Conservation (phyloP, 345 rosid genomes). For the Alliaria petiolata region DNA sequence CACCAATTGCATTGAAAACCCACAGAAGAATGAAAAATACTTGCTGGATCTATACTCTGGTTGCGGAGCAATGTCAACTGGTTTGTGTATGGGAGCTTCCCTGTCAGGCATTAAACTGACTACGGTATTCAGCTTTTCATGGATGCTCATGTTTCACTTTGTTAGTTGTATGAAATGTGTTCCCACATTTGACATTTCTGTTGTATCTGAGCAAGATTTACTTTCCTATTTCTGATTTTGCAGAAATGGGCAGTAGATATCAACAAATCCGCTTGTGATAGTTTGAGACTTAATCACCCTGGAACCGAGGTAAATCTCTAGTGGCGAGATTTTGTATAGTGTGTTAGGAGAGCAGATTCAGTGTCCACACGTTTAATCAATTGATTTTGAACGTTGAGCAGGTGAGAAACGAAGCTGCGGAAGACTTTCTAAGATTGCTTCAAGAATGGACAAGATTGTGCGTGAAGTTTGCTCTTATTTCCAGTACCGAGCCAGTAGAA, state of each 20-base stretch:
- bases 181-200: not conserved
- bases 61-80: constrained; percentile 48
- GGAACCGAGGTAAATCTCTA: constrained; percentile 32
- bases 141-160: not conserved
- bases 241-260: constrained; percentile 47
- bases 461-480: constrained; percentile 10
- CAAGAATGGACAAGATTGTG: constrained; percentile 30
- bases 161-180: not conserved
- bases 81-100: constrained; percentile 39
- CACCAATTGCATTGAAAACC: not conserved
- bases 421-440: constrained; percentile 24
- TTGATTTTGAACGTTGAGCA: not conserved
- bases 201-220: not conserved
- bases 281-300: constrained; percentile 37
- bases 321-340: not conserved
- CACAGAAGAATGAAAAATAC: not conserved
- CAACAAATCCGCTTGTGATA: constrained; percentile 33
- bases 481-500: constrained; percentile 4
- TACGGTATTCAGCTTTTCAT: not conserved
- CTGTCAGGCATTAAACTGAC: constrained; percentile 32
- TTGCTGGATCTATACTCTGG: constrained; percentile 41
- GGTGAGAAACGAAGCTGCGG: constrained; percentile 34
- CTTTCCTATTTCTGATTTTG: not conserved
- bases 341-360: not conserved
- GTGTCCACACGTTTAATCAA: not conserved